Base-by-base conservation (phyloP, 106 monocot species). In the Acorus gramineus region DNA sequence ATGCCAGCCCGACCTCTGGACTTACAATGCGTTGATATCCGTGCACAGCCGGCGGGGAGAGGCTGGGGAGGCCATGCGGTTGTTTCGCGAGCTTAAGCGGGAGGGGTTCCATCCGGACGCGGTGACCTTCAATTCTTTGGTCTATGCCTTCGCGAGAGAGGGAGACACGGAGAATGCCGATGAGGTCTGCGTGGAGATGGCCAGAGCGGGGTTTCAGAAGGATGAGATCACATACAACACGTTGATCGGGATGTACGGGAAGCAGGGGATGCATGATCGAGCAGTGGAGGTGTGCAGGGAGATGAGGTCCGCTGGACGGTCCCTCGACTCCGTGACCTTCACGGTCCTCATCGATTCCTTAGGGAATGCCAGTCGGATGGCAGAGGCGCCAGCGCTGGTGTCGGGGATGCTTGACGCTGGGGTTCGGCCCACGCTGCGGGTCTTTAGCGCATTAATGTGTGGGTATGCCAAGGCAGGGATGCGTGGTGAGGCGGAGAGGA, bases 201-300 rank as follows among this genome's bases (percentile, higher is more conserved):
- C 75, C n/a, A 56, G 49, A 12, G 76, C 78, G 8, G 91, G 96
- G 9, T 92, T 85, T 63, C 79, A 57, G 74, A 91, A 79, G 77
- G 87, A 88, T 66, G 96, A 91, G 72, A 87, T 98, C 48, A 98
- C 96, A 4, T 98, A 85, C 53, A 98, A 98, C 60, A 98, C 96
- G n/a, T 79, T 88, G 28, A 98, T 98, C 48, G 82, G 92, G 55
- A 98, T 98, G 96, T 86, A 90, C 78, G 96, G 96, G 11, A 91
- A 85, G 62, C 69, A 79, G 48, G 91, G 92, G 4, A 80, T 64
- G 68, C 63, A 83, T 49, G 83, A 92, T 47, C 68, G 81, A 43
- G 87, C 87, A 1, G 50, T 98, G 51, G 51, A 64, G 42, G 61
- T 78, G 68, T 91, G 88, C 56, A 46, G 71, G 51, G 85, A 88